Percentiles rank a stretch among this genome's conserved stretches.
phyloP scores from a whole-genome alignment of 306 rosid genomes.

The Prunus davidiana region DNA sequence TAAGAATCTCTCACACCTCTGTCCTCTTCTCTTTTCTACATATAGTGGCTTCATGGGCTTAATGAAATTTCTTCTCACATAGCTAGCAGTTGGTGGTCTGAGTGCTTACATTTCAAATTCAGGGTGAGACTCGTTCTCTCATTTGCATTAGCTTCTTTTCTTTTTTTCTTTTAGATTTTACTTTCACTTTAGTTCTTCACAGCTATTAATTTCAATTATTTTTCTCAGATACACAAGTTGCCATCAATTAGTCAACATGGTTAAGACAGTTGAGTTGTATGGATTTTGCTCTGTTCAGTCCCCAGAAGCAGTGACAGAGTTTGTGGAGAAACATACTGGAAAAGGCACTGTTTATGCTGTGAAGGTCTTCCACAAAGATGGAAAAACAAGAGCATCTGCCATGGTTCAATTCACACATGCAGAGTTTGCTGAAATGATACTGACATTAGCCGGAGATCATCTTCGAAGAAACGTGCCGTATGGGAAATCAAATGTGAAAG shows the following conservation, averaged over 20 bases:
- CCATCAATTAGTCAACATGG: slow-evolving; percentile 23
- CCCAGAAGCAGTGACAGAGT: slow-evolving; percentile 29
- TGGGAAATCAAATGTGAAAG: slow-evolving; percentile 18
- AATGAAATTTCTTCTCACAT: neutral
- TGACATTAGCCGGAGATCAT: slow-evolving; percentile 16
- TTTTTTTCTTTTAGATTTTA: neutral
- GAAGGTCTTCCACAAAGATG: slow-evolving; percentile 12
- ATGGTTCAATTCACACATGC: slow-evolving; percentile 37
- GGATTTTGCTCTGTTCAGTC: slow-evolving; percentile 39
- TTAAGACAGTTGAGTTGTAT: slow-evolving; percentile 30
- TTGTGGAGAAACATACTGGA: slow-evolving; percentile 45
- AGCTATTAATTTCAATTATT: neutral
- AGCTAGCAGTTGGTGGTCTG: neutral
- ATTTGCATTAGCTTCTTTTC: neutral
- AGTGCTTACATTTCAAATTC: neutral
- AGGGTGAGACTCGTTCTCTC: neutral
- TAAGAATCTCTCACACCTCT: no score
- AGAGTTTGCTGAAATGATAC: slow-evolving; percentile 31
- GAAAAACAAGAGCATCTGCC: slow-evolving; percentile 30
- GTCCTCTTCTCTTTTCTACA: neutral
- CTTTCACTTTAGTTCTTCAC: neutral
- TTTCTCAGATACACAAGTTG: neutral
- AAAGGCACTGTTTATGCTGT: slow-evolving; percentile 39
- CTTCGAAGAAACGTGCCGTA: neutral
- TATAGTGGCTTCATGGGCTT: neutral